Evolutionary conservation across 2,329 filamentous ascomycete species (phyloP).

Genomic region (Dendrostoma leiphaemia): DNA sequence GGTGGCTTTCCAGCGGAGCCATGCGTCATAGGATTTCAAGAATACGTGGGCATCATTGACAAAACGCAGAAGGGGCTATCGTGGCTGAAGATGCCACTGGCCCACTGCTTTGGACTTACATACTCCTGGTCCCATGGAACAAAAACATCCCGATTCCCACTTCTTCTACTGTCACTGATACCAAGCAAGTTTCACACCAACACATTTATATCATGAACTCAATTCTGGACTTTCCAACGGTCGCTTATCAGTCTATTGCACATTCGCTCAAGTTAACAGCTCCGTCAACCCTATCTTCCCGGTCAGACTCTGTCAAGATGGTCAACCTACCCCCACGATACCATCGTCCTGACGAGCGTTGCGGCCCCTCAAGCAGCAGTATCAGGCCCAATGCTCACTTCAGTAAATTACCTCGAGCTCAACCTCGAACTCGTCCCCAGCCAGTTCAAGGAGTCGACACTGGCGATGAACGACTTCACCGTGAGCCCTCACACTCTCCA

Average conservation of each 20-base stretch:
- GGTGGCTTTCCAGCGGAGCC: too few relatives aligned
- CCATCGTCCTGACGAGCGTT: neutral
- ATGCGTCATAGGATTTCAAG: too few relatives aligned
- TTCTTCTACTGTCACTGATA: neutral
- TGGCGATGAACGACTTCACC: neutral
- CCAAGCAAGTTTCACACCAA: neutral
- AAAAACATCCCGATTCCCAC: too few relatives aligned
- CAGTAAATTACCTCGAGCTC: neutral
- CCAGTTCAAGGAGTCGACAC: too few relatives aligned
- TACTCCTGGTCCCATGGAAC: too few relatives aligned
- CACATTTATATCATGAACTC: neutral
- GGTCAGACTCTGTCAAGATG: neutral
- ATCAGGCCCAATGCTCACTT: neutral
- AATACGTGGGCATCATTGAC: too few relatives aligned
- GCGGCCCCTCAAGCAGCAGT: neutral
- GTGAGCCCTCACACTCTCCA: neutral
- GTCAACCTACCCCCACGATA: neutral
- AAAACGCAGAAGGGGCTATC: too few relatives aligned
- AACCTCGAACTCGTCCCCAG: neutral
- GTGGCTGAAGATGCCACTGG: too few relatives aligned
- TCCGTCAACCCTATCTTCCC: neutral
- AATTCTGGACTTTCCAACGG: neutral
- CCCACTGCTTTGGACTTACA: too few relatives aligned
- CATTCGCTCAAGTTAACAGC: neutral
- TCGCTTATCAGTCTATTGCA: neutral